phyloP scores from a whole-genome alignment of 169 alveolate genomes.

The Hepatocystis sp. region DNA sequence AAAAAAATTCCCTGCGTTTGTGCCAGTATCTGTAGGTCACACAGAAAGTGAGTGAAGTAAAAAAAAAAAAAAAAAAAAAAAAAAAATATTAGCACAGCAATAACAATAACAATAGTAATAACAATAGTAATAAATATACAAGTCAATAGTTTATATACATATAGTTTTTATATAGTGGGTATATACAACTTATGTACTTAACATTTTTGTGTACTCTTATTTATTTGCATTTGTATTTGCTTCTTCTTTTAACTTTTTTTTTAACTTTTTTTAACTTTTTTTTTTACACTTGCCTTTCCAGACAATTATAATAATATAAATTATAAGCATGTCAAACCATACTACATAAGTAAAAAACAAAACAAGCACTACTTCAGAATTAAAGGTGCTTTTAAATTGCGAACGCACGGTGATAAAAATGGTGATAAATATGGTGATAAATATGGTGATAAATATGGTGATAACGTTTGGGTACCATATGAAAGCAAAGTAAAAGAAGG shows the following conservation, averaged over 20 bases:
- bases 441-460: too few species aligned
- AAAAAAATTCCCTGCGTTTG: conserved; percentile 34
- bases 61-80: not conserved
- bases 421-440: too few species aligned
- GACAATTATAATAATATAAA: conserved; percentile 17
- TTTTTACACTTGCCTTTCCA: too few species aligned
- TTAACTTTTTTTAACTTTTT: conserved; percentile 18
- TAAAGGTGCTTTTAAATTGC: conserved; percentile 23
- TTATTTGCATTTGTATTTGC: too few species aligned
- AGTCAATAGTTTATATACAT: too few species aligned
- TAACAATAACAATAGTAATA: too few species aligned
- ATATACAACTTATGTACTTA: too few species aligned
- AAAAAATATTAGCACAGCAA: too few species aligned
- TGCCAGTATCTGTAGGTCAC: conserved; percentile 23
- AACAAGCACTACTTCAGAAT: not conserved
- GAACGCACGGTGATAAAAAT: conserved; percentile 2
- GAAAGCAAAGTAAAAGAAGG: not conserved
- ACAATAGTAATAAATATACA: too few species aligned
- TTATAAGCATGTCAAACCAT: conserved; percentile 2
- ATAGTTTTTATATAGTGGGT: too few species aligned
- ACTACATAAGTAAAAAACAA: conserved; percentile 21
- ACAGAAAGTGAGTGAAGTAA: conserved; percentile 27
- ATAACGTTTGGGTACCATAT: not conserved
- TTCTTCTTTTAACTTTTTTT: too few species aligned
- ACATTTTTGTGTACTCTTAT: too few species aligned